Evolutionary conservation across 257 asterid species (phyloP).

Genomic region (Handroanthus guayacan): DNA sequence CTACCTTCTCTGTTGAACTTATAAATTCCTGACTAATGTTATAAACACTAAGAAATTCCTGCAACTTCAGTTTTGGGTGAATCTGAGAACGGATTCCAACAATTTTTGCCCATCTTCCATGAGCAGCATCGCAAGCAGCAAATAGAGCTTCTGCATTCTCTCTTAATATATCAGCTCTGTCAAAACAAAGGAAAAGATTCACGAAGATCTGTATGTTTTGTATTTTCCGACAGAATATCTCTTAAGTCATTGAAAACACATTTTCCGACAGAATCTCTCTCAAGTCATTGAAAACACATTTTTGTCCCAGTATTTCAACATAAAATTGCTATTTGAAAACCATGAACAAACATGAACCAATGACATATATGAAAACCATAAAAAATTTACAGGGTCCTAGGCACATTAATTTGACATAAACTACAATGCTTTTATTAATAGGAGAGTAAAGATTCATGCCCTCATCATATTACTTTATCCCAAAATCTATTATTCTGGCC

Average conservation of each 20-base stretch:
- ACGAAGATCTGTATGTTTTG: slow-evolving; percentile 13
- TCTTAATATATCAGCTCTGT: slow-evolving; percentile 93
- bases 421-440: neutral
- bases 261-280: neutral
- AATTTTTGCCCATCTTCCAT: slow-evolving; percentile 99
- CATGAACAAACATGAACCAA: neutral
- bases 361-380: slow-evolving; percentile 11
- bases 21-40: slow-evolving; percentile 92
- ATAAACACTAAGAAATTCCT: slow-evolving; percentile 83
- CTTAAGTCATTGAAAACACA: slow-evolving; percentile 16
- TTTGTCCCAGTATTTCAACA: slow-evolving; percentile 6
- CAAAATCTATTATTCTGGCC: neutral
- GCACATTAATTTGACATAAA: slow-evolving; percentile 21
- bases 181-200: slow-evolving; percentile 40
- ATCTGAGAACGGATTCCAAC: slow-evolving; percentile 94
- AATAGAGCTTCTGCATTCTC: slow-evolving; percentile 96
- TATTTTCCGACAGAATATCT: slow-evolving; percentile 10
- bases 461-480: neutral
- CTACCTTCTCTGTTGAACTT: slow-evolving; percentile 89
- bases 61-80: slow-evolving; percentile 84
- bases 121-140: slow-evolving; percentile 99
- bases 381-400: slow-evolving; percentile 5
- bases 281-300: slow-evolving; percentile 18
- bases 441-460: neutral
- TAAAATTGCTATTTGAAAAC: slow-evolving; percentile 16